phyloP scores from a whole-genome alignment of 75 land plant genomes.

The Cunninghamia lanceolata region DNA sequence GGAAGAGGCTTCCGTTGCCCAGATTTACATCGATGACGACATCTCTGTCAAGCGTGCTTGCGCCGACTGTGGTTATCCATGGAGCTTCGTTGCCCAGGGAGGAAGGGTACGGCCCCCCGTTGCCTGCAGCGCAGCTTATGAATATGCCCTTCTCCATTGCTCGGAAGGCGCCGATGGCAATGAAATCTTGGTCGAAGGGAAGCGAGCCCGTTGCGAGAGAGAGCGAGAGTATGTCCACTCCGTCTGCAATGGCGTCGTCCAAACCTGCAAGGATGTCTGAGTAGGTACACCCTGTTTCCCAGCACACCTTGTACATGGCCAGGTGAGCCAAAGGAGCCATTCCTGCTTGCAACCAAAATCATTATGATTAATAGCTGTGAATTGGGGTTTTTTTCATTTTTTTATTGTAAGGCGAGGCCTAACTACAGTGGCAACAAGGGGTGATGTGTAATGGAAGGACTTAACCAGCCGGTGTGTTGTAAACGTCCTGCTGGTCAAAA shows the following conservation, averaged over 20 bases:
- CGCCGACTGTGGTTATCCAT: slow-evolving; percentile 17
- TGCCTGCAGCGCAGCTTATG: slow-evolving; percentile 42
- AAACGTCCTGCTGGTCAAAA: too few relatives aligned
- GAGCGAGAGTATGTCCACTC: slow-evolving; percentile 42
- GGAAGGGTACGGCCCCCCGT: slow-evolving; percentile 22
- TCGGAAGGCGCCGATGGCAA: slow-evolving; percentile 32
- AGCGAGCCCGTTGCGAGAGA: slow-evolving; percentile 22
- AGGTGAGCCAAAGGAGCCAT: background rate
- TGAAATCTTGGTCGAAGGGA: slow-evolving; percentile 15
- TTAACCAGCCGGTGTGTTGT: too few relatives aligned
- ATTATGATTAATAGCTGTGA: too few relatives aligned
- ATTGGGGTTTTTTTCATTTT: too few relatives aligned
- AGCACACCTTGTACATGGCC: background rate
- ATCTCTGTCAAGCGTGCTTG: too few relatives aligned
- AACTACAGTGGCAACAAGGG: too few relatives aligned
- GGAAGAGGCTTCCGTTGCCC: too few relatives aligned
- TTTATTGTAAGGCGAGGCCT: too few relatives aligned
- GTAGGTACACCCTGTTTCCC: slow-evolving; percentile 2
- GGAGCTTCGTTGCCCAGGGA: slow-evolving; percentile 25
- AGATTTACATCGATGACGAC: too few relatives aligned
- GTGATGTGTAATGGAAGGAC: too few relatives aligned
- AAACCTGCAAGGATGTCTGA: slow-evolving; percentile 32
- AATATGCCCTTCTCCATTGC: slow-evolving; percentile 38
- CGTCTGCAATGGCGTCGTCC: slow-evolving; percentile 42
- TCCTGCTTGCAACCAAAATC: background rate